Evolutionary conservation across 169 alveolate genomes (phyloP).

Genomic region (Theileria sp.): DNA sequence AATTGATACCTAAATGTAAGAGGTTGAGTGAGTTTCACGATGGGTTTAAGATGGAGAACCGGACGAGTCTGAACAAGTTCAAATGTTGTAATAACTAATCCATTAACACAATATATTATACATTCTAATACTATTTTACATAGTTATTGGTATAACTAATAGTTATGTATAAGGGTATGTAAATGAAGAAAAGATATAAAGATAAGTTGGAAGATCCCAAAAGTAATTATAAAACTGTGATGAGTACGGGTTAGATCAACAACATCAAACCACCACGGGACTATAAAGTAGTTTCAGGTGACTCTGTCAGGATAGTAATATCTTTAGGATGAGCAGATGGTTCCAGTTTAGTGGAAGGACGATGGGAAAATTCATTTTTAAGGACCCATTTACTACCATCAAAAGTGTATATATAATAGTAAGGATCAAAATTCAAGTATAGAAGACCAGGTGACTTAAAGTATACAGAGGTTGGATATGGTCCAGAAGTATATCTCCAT

Average conservation of each 20-base stretch:
- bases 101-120: neutral
- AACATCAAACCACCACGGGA: no score
- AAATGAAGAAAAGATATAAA: neutral
- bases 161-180: neutral
- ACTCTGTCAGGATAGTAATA: neutral
- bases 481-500: neutral
- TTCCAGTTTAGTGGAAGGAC: neutral
- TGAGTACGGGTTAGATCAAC: neutral
- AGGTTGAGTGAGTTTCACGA: slow-evolving; percentile 60
- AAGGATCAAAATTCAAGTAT: neutral
- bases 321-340: neutral
- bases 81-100: slow-evolving; percentile 4
- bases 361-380: neutral
- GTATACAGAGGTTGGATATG: neutral
- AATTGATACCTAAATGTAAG: slow-evolving; percentile 56
- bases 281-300: no score
- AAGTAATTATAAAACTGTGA: neutral
- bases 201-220: no score
- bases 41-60: slow-evolving; percentile 57
- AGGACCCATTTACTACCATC: neutral
- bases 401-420: no score
- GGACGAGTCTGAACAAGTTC: slow-evolving; percentile 4
- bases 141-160: neutral
- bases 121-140: neutral
- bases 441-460: neutral